Base-by-base conservation (phyloP, 176 grass and related monocot species). In the Rhynchospora tenuis region DNA sequence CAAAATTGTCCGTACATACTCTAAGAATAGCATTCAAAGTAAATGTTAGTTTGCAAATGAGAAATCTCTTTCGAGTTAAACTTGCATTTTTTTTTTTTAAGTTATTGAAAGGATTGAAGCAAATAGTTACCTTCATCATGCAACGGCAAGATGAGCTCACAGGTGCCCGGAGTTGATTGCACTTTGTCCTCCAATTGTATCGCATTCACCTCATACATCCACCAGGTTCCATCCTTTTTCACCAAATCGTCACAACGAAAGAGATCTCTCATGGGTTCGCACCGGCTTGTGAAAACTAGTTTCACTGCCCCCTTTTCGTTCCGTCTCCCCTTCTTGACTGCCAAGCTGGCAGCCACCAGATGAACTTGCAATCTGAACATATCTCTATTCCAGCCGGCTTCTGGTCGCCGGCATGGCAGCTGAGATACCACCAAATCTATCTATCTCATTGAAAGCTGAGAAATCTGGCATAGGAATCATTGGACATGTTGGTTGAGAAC, bases 241-340 rank as follows among this genome's bases (percentile, higher is more conserved):
- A 90, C 91, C 19, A 46, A 17, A 28, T 99, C 96, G 77, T 92
- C 91, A 79, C 96, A 99, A 11, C 86, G 89, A 90, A 99, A 99
- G 77, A 99, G 43, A 85, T 99, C 96, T 89, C 85, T 93, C 96
- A 99, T 99, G 47, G 96, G 96, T 68, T 85, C 80, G 85, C 96
- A 99, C 80, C 78, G 78, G 82, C 89, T 89, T 20, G 83, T 84
- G 52, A 95, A 73, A 80, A 91, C 85, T 26, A 98, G 88, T 55
- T 85, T 88, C 86, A 93, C 91, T 5, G 58, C 23, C 22, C 79
- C 87, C 22, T 20, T 78, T 7, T 5, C 24, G 38, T 43, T 43
- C 71, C 88, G 80, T 69, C 82, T 78, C 17, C 83, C 91, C 73
- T 26, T 90, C 19, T 69, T 44, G 71, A 81, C 89, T 12, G 85